These are phyloP conservation scores for Serendipita indica DNA, from an alignment of 768 basidiomycete genomes.

Conservation along the genomic window DNA sequence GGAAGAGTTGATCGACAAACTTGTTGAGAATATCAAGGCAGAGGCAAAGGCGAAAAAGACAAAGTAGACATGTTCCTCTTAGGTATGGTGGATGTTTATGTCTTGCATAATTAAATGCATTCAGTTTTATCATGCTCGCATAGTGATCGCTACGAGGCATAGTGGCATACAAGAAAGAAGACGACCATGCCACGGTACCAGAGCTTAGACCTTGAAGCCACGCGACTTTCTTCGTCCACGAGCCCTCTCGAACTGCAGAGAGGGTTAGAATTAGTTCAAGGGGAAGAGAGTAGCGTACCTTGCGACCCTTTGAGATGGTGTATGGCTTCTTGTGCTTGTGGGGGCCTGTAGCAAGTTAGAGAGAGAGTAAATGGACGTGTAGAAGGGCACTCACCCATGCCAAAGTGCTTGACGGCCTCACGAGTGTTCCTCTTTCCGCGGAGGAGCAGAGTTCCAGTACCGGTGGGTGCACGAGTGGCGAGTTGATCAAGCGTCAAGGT, in stretches of 20 bases:
- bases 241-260: slow-evolving; percentile 72
- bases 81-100: background rate
- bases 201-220: slow-evolving; percentile 36
- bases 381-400: slow-evolving; percentile 47
- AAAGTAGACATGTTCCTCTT: no score
- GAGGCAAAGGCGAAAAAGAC: background rate
- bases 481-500: slow-evolving; percentile 91
- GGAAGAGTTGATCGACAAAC: background rate
- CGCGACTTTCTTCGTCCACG: slow-evolving; percentile 98
- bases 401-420: slow-evolving; percentile 96
- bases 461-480: slow-evolving; percentile 85
- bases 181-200: background rate
- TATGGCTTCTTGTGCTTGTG: slow-evolving; percentile 99
- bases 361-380: background rate
- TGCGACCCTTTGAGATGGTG: slow-evolving; percentile 91
- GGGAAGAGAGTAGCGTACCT: slow-evolving; percentile 39
- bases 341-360: slow-evolving; percentile 33
- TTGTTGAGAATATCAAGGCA: background rate
- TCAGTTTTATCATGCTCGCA: background rate
- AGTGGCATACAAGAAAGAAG: background rate
- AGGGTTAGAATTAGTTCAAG: background rate
- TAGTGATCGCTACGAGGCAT: background rate
- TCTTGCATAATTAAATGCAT: background rate
- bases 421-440: slow-evolving; percentile 85
- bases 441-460: slow-evolving; percentile 85